A percentile compares a stretch with the other conserved stretches of the same genome.
Evolutionary conservation across 73 alveolate species (phyloP).

Genomic region (Tetrahymena elliotti): DNA sequence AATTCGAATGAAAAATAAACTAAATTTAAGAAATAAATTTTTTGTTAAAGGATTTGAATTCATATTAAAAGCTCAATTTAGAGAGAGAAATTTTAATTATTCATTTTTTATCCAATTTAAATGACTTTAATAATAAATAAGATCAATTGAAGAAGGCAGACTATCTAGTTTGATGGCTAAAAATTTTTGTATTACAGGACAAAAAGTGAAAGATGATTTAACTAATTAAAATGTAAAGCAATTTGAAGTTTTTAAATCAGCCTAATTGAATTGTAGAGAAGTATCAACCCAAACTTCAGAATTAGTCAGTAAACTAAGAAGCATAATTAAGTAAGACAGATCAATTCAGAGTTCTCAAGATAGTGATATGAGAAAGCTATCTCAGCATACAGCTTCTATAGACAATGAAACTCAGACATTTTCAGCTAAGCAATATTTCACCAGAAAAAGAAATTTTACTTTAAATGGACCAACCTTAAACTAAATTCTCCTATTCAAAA

Average conservation of each 20-base stretch:
- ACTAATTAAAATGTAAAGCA: background rate
- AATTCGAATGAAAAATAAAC: too few relatives aligned
- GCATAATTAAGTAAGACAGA: background rate
- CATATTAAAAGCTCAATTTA: too few relatives aligned
- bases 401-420: background rate
- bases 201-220: background rate
- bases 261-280: background rate
- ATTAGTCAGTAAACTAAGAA: background rate
- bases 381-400: background rate
- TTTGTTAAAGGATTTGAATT: too few relatives aligned
- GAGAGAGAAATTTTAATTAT: too few relatives aligned
- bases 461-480: background rate
- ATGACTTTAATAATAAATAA: background rate
- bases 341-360: background rate
- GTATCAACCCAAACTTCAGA: background rate
- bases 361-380: background rate
- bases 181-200: background rate
- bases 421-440: background rate
- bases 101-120: too few relatives aligned
- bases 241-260: background rate
- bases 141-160: background rate
- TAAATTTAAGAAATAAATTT: too few relatives aligned
- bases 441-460: background rate
- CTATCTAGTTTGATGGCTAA: background rate
- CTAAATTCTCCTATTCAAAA: background rate